Evolutionary conservation across 352 stramenopile genomes (phyloP), one percentile per base, ranked within the genome.

Genomic region (Pythium phragmiticola): DNA sequence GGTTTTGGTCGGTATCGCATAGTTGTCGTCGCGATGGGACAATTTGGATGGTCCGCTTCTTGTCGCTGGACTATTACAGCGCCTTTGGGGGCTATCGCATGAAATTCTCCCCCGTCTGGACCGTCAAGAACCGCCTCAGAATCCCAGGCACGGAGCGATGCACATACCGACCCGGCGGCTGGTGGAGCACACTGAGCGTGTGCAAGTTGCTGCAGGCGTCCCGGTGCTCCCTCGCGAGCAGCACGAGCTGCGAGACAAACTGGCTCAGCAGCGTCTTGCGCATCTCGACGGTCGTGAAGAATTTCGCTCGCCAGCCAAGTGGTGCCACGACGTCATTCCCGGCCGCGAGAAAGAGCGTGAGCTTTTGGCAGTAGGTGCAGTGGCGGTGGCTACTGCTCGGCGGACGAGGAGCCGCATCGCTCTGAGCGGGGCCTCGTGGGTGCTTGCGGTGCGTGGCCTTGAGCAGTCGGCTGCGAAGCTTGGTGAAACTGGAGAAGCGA

Each of bases 401-500:
- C 16, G 65, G 69, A 81, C 46, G 68, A 3, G 30, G 33, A 2
- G 50, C 52, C 7, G 51, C 47, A 53, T 68, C 65, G 19, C 19
- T n/a, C 0, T 49, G 42, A 21, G 54, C 61, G 65, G 12, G 60
- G 65, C 30, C 33, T 9, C 57, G 45, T 37, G 83, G 55, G 30
- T 71, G 78, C 54, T 84, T 85, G 41, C 19, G 28, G 42, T 78
- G 70, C 13, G 77, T 70, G 11, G 74, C 72, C 30, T 78, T 62
- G 47, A 68, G 69, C 36, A 90, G 67, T 17, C 78, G 79, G 17
- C 66, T 74, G 14, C 78, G 77, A 17, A 90, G 61, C 13, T 75
- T 65, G 21, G 70, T 69, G 56, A 90, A 90, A 50, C 67, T 87
- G 51, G 81, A 90, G 61, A 84, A 90, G 14, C 81, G 77, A 51